Evolutionary conservation across 331 rosid species (phyloP), one percentile per base, ranked within the genome.

Genomic region (Pyrus hybrid): DNA sequence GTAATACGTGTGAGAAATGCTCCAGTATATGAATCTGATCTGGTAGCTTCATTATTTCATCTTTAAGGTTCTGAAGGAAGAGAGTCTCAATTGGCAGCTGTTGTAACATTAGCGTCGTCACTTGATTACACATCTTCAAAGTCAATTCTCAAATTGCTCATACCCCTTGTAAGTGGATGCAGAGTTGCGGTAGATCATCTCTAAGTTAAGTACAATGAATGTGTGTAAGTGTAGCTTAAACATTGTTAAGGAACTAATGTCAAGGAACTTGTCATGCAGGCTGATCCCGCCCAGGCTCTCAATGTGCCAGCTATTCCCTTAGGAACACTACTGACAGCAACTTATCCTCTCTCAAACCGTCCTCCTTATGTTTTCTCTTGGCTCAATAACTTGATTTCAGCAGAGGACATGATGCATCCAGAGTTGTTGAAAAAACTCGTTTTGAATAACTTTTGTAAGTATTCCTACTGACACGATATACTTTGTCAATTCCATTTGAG

Each of bases 221-320:
- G 62, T 75, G 75, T 63, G 49, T 43, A 9, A 51, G 22, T 49
- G 28, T 60, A 3, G 56, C 77, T 45, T 54, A 68, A 26, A 53
- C 67, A 20, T 2, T 82, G 78, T 21, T 28, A 23, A 33, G 63
- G 75, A 63, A 58, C 72, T 91, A 60, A 88, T 71, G 29, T 71
- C 26, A 20, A 73, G 68, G 64, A 72, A 67, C 63, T 76, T 94
- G 68, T 66, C 79, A 14, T 79, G 83, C 97, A 95, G 99, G 99
- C 97, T 43, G 99, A 95, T 81, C 99, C 99, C 14, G 99, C 99
- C 14, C 91, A 95, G 88, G 99, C 93, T 79, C 88, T 94, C 76
- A 95, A 86, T 76, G 96, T 95, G 60, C 99, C 97, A 74, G 92
- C 84, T 78, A 89, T 95, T 81, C 99, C 99, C 77, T 85, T 95